Evolutionary conservation across 495 filamentous ascomycete species (phyloP).

Genomic region (Aspergillus wentii): DNA sequence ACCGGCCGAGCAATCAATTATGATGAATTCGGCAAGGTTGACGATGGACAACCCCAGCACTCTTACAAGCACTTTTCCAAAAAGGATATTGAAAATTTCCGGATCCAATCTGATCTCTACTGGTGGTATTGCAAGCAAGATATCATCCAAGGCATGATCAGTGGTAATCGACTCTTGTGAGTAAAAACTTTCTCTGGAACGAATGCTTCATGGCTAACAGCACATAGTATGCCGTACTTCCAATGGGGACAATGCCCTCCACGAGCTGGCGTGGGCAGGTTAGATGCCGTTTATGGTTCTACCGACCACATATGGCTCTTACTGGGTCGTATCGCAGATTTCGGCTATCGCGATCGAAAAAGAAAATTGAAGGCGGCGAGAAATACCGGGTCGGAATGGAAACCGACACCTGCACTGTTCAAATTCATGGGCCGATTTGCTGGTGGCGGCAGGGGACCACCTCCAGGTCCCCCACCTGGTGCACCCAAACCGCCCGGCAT

Average conservation of each 20-base stretch:
- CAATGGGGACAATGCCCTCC: conserved; percentile 83
- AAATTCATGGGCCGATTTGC: conserved; percentile 39
- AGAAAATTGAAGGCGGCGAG: conserved; percentile 61
- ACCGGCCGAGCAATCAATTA: conserved; percentile 41
- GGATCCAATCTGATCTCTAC: conserved; percentile 80
- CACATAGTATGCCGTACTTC: conserved; percentile 66
- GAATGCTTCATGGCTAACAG: conserved; percentile 1
- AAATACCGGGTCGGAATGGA: conserved; percentile 51
- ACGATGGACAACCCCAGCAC: conserved; percentile 13
- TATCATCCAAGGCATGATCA: conserved; percentile 82
- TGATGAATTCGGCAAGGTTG: conserved; percentile 40
- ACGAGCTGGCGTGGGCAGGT: conserved; percentile 68
- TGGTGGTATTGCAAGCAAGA: conserved; percentile 98
- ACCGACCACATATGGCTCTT: conserved; percentile 82
- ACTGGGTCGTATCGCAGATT: conserved; percentile 76
- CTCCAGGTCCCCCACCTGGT: conserved; percentile 18
- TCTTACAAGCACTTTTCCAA: conserved; percentile 47
- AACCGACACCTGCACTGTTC: conserved; percentile 47
- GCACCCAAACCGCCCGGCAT: conserved; percentile 7
- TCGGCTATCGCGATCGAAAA: conserved; percentile 69
- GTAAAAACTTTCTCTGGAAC: conserved; percentile 24
- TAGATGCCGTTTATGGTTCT: conserved; percentile 80
- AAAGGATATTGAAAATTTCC: conserved; percentile 72
- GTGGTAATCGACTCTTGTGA: conserved; percentile 80
- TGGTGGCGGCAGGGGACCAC: conserved; percentile 15